Evolutionary conservation across 441 rosid genomes (phyloP).

Genomic region (Gossypium davidsonii): DNA sequence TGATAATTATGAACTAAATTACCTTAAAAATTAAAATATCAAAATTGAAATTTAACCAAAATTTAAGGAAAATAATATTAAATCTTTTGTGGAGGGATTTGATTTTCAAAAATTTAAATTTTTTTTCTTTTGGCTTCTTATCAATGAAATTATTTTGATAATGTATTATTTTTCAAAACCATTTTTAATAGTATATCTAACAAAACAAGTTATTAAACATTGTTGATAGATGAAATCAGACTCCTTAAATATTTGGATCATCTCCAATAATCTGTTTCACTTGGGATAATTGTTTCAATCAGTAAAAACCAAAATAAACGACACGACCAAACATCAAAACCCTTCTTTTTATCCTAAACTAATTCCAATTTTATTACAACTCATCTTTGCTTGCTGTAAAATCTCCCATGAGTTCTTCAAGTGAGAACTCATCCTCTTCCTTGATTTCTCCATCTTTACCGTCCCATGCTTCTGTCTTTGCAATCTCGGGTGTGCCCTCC

Average conservation of each 20-base stretch:
- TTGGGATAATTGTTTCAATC: neutral
- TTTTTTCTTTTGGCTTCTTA: too few relatives aligned
- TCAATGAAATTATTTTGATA: too few relatives aligned
- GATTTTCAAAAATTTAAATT: too few relatives aligned
- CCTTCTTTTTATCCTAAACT: neutral
- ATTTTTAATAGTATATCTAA: too few relatives aligned
- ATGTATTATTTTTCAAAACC: too few relatives aligned
- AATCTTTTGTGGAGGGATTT: too few relatives aligned
- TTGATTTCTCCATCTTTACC: constrained; percentile 83
- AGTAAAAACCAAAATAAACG: neutral
- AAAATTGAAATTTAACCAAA: too few relatives aligned
- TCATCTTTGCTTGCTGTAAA: constrained; percentile 43
- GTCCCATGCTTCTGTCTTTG: constrained; percentile 74
- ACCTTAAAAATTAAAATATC: too few relatives aligned
- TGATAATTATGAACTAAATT: too few relatives aligned
- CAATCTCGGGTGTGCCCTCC: constrained; percentile 51
- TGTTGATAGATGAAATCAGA: neutral
- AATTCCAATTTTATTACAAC: constrained; percentile 28
- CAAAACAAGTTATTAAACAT: neutral
- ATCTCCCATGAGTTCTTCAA: constrained; percentile 91
- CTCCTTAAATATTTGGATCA: neutral
- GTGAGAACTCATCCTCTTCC: constrained; percentile 93
- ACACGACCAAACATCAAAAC: neutral
- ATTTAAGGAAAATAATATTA: too few relatives aligned
- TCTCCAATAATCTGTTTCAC: neutral